Conservation (phyloP, 2,329 filamentous ascomycete species). For the Penicillium aurantiogriseum region DNA sequence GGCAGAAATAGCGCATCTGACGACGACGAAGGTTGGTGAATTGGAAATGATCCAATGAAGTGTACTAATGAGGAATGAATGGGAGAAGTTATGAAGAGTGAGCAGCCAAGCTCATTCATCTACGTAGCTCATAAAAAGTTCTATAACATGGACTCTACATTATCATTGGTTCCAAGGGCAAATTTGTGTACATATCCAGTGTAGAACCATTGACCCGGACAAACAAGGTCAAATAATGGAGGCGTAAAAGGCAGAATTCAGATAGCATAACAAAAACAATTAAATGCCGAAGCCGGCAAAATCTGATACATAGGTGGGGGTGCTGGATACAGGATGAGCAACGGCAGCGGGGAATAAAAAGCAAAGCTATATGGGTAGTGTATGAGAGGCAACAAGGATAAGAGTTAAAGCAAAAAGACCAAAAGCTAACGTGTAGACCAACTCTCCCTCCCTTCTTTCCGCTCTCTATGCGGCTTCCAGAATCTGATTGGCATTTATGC, state of each 20-base stretch:
- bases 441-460: background rate
- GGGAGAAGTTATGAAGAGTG: background rate
- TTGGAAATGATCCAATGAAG: background rate
- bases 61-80: background rate
- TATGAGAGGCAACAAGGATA: background rate
- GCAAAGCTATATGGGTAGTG: background rate
- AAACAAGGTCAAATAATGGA: background rate
- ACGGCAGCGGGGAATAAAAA: conserved; percentile 3
- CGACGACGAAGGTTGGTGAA: background rate
- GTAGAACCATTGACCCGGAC: background rate
- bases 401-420: background rate
- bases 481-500: background rate
- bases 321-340: conserved; percentile 2
- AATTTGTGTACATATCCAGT: background rate
- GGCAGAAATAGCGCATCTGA: background rate
- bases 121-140: background rate
- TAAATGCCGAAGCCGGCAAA: background rate
- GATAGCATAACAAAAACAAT: background rate
- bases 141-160: background rate
- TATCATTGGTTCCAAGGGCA: background rate
- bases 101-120: no score
- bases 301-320: background rate
- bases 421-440: background rate
- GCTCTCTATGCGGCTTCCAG: conserved; percentile 9
- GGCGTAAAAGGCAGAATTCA: background rate